Base-by-base conservation (phyloP, 495 filamentous ascomycete genomes). In the Aspergillus avenaceus region DNA sequence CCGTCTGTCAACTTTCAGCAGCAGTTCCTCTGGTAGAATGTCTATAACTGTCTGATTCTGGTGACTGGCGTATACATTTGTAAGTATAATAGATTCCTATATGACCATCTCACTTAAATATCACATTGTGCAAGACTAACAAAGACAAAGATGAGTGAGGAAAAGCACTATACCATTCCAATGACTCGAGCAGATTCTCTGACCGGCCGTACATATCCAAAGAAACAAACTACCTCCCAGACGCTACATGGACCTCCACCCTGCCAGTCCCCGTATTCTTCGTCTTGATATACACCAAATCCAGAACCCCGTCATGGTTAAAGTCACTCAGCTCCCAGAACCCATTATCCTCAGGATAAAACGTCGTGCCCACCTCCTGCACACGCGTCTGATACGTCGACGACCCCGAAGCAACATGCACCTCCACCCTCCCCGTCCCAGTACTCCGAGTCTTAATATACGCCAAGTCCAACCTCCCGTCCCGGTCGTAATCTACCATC, bases 1-100 rank as follows among this genome's bases (percentile, higher is more conserved):
- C 68, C 70, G 2, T 61, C 66, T 1, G 50, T 58, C 19, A 60
- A 59, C 16, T 73, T 73, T 47, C 66, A 73, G 49, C 54, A 60
- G 12, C 58, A 61, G 19, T 73, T 72, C 54, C 57, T 70, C 11
- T 73, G 70, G 68, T 73, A 55, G 41, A 7, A 3, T 16, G 24
- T 47, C 12, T 19, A 26, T 12, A 43, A n/a, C n/a, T 48, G 27
- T 13, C 28, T 31, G 9, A 11, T 31, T 31, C 2, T 31, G 28
- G 9, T 31, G 3, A 3, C 8, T 9, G 36, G 36, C 18, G 36
- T 18, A 38, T 38, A 7, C n/a, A n/a, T n/a, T n/a, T n/a, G n/a
- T n/a, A n/a, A n/a, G n/a, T n/a, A n/a, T n/a, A n/a, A n/a, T n/a
- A n/a, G n/a, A n/a, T n/a, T n/a, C n/a, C n/a, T n/a, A n/a, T n/a